Base-by-base conservation (phyloP, 371 early-diverging fungal genomes). In the Lichtheimia ornata region DNA sequence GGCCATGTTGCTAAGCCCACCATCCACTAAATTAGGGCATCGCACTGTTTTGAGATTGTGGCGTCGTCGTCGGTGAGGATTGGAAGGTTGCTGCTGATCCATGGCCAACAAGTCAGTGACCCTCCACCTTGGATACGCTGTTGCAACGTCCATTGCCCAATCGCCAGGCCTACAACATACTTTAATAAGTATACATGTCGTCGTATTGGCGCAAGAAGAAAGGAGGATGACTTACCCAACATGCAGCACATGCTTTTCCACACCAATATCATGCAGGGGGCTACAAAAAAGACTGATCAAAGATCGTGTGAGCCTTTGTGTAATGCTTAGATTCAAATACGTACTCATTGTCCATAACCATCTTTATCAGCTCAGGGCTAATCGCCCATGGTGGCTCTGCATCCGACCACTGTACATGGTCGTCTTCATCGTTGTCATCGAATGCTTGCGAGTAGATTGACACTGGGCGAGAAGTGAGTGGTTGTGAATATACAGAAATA, bases 271-370 rank as follows among this genome's bases (percentile, higher is more conserved):
- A 20, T 52, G 50, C 57, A 69, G 35, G 28, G 70, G 72, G 35
- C 67, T 60, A 59, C 69, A 65, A 65, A 70, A 70, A 44, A 73
- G 44, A 44, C 71, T 75, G 43, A 9, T 42, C 7, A 15, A 25
- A 35, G 11, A 35, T 35, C 56, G 18, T 30, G 47, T 60, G 60
- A 50, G 25, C 14, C 53, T 20, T 42, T 17, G 27, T 14, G 11
- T 24, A 18, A 45, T 25, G 18, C 13, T 35, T 25, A 6, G 45
- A 13, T 41, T 51, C 9, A n/a, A 45, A 41, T 22, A 50, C 62
- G 59, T 74, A 80, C 80, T 75, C 75, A 58, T 80, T 49, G 18
- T 60, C 72, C 4, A 76, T 43, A 15, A 74, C 77, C 5, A 80
- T 44, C n/a, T 65, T 68, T 0, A 68, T 62, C 15, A 80, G 55